Conservation (phyloP, 805 yeast species). For the Candida hungchunana region DNA sequence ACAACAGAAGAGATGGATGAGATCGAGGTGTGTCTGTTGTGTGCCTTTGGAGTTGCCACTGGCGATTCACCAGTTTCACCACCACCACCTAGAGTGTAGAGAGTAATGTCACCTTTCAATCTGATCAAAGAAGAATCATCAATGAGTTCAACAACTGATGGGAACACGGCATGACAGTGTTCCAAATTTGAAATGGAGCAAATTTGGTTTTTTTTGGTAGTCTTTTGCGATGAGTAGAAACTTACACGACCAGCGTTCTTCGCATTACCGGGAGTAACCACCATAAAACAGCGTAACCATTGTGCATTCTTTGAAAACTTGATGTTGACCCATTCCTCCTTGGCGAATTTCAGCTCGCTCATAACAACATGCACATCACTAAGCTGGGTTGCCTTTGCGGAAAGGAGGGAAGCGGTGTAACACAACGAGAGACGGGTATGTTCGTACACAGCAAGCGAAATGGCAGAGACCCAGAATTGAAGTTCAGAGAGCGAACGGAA, state of each 20-base stretch:
- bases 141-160: constrained; percentile 47
- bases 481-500: constrained; percentile 13
- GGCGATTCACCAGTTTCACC: constrained; percentile 4
- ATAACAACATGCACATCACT: constrained; percentile 57
- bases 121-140: constrained; percentile 54
- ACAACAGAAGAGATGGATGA: constrained; percentile 10
- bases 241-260: constrained; percentile 43
- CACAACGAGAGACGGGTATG: constrained; percentile 53
- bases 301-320: constrained; percentile 55
- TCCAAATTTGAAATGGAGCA: constrained; percentile 43
- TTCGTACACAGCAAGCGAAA: constrained; percentile 54
- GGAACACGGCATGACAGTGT: constrained; percentile 52
- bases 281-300: constrained; percentile 55
- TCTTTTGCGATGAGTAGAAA: constrained; percentile 46
- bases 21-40: constrained; percentile 8
- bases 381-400: constrained; percentile 51
- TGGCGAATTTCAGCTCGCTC: constrained; percentile 41
- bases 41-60: constrained; percentile 4
- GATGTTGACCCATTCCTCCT: constrained; percentile 60
- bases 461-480: constrained; percentile 41
- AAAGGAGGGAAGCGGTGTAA: constrained; percentile 59
- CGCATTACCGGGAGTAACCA: constrained; percentile 42
- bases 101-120: constrained; percentile 48
- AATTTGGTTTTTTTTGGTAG: constrained; percentile 47
- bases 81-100: constrained; percentile 25